Evolutionary conservation across 805 yeast species (phyloP).

Genomic region (Komagataella ulmi): DNA sequence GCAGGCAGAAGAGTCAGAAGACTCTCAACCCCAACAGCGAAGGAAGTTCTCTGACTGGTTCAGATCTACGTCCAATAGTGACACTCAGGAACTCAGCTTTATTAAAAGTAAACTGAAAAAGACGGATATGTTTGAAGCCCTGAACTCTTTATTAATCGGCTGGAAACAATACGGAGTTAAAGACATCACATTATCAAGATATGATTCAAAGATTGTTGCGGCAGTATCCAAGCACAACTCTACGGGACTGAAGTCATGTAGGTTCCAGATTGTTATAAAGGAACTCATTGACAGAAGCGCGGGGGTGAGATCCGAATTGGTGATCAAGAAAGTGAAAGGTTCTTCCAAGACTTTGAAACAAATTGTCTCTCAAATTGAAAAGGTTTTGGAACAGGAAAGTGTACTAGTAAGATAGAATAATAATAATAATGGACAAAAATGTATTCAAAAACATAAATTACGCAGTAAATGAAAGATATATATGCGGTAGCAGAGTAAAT

Average conservation of each 20-base stretch:
- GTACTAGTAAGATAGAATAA: constrained; percentile 23
- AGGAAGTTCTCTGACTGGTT: constrained; percentile 27
- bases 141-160: constrained; percentile 44
- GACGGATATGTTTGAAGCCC: constrained; percentile 50
- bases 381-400: constrained; percentile 51
- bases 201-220: constrained; percentile 38
- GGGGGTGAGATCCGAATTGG: constrained; percentile 36
- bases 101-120: constrained; percentile 22
- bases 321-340: constrained; percentile 52
- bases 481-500: not conserved
- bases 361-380: constrained; percentile 48
- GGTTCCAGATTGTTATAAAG: constrained; percentile 40
- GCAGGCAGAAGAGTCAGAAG: constrained; percentile 10
- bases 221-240: constrained; percentile 48
- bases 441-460: not conserved
- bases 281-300: constrained; percentile 4
- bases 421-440: too few relatives aligned
- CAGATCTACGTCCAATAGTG: constrained; percentile 9
- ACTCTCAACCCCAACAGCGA: not conserved
- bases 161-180: constrained; percentile 66
- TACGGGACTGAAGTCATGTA: constrained; percentile 48
- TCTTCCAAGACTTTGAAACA: constrained; percentile 48
- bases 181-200: constrained; percentile 32
- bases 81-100: constrained; percentile 7
- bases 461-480: not conserved